Base-by-base conservation (phyloP, 345 rosid genomes). In the Isatis tinctoria region DNA sequence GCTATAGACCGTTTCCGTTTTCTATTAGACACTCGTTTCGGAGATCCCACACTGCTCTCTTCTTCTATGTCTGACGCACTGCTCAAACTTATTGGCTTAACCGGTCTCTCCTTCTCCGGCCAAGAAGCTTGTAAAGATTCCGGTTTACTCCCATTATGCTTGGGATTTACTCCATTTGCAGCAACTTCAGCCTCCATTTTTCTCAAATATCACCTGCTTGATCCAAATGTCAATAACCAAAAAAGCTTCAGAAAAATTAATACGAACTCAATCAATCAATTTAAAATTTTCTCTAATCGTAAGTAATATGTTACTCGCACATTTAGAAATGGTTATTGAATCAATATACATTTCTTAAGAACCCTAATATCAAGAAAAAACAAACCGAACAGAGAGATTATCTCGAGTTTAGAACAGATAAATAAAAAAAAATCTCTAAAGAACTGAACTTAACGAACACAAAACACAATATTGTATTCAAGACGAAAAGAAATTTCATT, bases 1-100 rank as follows among this genome's bases (percentile, higher is more conserved):
- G 76, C 76, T 39, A 59, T 60, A 66, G 77, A 77, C 51, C 69
- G 81, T 41, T 72, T 77, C 49, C 48, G 68, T 32, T 60, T 77
- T 3, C 41, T 59, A 33, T 59, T 58, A 41, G 40, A 16, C 14
- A 71, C 57, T n/a, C 24, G 43, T 14, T 58, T 66, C 18, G 18
- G 52, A 63, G 65, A 56, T 16, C 26, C 53, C 4, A 51, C 74
- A 53, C 60, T 33, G 13, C 4, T 61, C 44, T 65, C 71, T 16
- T 65, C 76, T 65, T 65, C 63, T 10, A 37, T 22, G 13, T 77
- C 76, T n/a, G 68, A 52, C 16, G 33, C 64, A 58, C 62, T 71
- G 40, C 77, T 77, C 3, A 48, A 9, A 65, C 77, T 77, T 26
- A 36, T 72, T 26, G 65, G 22, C 76, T 65, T 22, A n/a, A 48